Evolutionary conservation across 345 rosid genomes (phyloP), one percentile per base, ranked within the genome.

Genomic region (Citrus mangshanensis): DNA sequence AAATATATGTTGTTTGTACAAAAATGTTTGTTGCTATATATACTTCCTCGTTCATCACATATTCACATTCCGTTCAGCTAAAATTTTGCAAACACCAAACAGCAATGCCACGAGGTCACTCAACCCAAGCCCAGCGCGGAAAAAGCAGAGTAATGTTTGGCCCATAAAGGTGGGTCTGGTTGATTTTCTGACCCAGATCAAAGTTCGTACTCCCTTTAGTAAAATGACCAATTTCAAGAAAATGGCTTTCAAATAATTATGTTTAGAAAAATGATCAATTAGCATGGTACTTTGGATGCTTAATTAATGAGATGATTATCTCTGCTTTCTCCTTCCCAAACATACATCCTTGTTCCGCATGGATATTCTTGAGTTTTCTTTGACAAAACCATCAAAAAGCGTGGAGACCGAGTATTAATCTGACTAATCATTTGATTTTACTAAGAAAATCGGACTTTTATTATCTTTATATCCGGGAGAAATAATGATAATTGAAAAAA

Each of bases 231-330:
- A 38, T 56, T 46, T 49, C 14, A 71, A 38, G 74, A 64, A 40
- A 66, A 59, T 16, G 27, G 10, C 22, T 35, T 22, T 35, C 51
- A 37, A 68, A 42, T 76, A 64, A 64, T 73, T 73, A 58, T 73
- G 76, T 73, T 42, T 22, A 34, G 10, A 65, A 34, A 34, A 65
- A 65, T 21, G 40, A 65, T 34, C 37, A 42, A 65, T 63, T 49
- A 30, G 70, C 32, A 75, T 22, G 59, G 78, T 75, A 75, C 78
- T 75, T 75, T 30, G 71, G 71, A 75, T 42, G 51, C 54, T 56
- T 75, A 75, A 64, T 28, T 54, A 59, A 74, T 72, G 19, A 5
- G 38, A 76, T 59, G 73, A 79, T 68, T 55, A 79, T 35, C 10
- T 18, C 32, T 74, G 78, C 75, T 42, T 27, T 49, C 59, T 21